Conservation (phyloP, 768 basidiomycete genomes). For the Hortiboletus flavorubellus region DNA sequence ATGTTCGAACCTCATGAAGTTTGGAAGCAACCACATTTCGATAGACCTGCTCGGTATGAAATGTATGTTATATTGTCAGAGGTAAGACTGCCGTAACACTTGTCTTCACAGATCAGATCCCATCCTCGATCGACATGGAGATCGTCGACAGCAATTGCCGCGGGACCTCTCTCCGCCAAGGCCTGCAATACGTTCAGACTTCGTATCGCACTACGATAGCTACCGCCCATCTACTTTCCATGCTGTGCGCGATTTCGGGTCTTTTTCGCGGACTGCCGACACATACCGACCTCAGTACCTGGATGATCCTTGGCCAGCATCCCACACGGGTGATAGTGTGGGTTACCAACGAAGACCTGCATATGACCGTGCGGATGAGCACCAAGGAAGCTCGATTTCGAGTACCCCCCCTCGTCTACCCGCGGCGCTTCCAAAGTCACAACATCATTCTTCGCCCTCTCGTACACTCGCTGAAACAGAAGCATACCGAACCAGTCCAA, state of each 20-base stretch:
- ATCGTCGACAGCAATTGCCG: slow-evolving; percentile 33
- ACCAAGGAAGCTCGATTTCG: slow-evolving; percentile 31
- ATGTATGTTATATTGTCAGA: slow-evolving; percentile 33
- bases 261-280: slow-evolving; percentile 39
- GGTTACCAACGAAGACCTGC: slow-evolving; percentile 19
- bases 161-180: slow-evolving; percentile 39
- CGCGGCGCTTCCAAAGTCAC: slow-evolving; percentile 15
- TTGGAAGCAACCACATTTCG: slow-evolving; percentile 61
- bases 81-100: slow-evolving; percentile 21
- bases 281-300: slow-evolving; percentile 51
- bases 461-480: slow-evolving; percentile 10
- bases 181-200: slow-evolving; percentile 32
- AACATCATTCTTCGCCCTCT: slow-evolving; percentile 24
- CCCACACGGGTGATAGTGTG: slow-evolving; percentile 32
- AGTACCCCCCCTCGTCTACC: slow-evolving; percentile 31
- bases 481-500: slow-evolving; percentile 1
- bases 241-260: slow-evolving; percentile 38
- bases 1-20: slow-evolving; percentile 72
- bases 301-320: slow-evolving; percentile 31
- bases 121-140: slow-evolving; percentile 34
- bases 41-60: slow-evolving; percentile 41
- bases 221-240: slow-evolving; percentile 44
- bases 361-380: slow-evolving; percentile 27
- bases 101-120: slow-evolving; percentile 24
- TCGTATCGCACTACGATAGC: slow-evolving; percentile 40